Evolutionary conservation across 768 basidiomycete genomes (phyloP).

Genomic region (Russula brevipes): DNA sequence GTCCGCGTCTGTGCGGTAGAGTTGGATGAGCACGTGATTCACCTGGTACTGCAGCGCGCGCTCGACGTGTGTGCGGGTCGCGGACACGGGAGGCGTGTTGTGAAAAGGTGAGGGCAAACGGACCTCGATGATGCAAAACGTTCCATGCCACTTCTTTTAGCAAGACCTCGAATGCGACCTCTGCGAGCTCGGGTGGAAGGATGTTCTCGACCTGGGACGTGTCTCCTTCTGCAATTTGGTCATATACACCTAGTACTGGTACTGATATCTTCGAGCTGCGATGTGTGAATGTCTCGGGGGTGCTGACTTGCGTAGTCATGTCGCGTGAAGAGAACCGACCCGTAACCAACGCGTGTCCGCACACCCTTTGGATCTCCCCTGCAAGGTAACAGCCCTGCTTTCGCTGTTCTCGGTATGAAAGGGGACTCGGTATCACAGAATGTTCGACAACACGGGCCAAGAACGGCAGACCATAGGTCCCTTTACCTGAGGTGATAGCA

Average conservation of each 20-base stretch:
- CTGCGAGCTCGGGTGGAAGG: slow-evolving; percentile 52
- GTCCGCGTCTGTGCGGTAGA: slow-evolving; percentile 73
- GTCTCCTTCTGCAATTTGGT: slow-evolving; percentile 62
- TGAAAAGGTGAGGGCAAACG: slow-evolving; percentile 9
- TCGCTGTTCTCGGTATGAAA: too few relatives aligned
- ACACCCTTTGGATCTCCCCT: too few relatives aligned
- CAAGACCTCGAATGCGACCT: slow-evolving; percentile 52
- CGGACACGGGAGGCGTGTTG: slow-evolving; percentile 39
- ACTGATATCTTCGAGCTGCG: slow-evolving; percentile 9
- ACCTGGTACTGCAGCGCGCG: slow-evolving; percentile 55
- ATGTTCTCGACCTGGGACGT: slow-evolving; percentile 54
- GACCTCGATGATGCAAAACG: slow-evolving; percentile 70
- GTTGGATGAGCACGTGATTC: slow-evolving; percentile 80
- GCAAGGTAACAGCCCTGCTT: too few relatives aligned
- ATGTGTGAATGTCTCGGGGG: too few relatives aligned
- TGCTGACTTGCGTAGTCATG: too few relatives aligned
- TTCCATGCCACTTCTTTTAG: slow-evolving; percentile 65
- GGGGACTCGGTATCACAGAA: too few relatives aligned
- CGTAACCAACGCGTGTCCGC: too few relatives aligned
- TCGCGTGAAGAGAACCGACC: too few relatives aligned
- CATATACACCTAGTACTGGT: slow-evolving; percentile 26
- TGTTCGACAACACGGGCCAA: too few relatives aligned
- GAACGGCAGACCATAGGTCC: too few relatives aligned
- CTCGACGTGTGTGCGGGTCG: slow-evolving; percentile 61
- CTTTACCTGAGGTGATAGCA: too few relatives aligned